Base-by-base conservation (phyloP, 2,329 filamentous ascomycete species). In the Cytospora paraplurivora region DNA sequence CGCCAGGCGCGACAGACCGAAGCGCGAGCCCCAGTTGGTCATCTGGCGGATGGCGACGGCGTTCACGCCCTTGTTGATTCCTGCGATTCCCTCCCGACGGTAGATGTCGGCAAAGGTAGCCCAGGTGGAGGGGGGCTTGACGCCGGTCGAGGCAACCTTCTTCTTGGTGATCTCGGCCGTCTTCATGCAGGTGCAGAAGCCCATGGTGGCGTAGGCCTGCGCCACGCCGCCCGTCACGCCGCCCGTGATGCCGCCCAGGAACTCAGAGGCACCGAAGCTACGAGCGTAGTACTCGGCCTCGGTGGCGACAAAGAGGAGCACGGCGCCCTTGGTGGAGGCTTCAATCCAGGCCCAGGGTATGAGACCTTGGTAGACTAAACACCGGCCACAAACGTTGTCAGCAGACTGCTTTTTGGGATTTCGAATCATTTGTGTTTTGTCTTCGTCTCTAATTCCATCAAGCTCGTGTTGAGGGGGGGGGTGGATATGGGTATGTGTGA, bases 181-280 rank as follows among this genome's bases (percentile, higher is more conserved):
- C 88, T 99, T 99, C 95, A 99, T 99, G 87, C 95, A 99, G 67
- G 95, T 99, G 82, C 95, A 99, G 88, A 99, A 99, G 71, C 95
- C 95, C 94, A 99, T 99, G 77, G 95, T 99, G 69, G 95, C 95
- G 78, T 99, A 99, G 66, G 95, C 95, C 82, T 99, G 95, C 54
- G 94, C 95, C 65, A 99, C 88, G 85, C 95, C 95, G 76, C 95
- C 95, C 27, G 88, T 85, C 83, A 99, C 92, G 78, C 95, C 95
- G 73, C 95, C 95, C 37, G 84, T 76, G 80, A 99, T 98, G 75
- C 95, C 95, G 70, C 88, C 87, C 58, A 90, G 83, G 78, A 99
- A 98, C 78, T 96, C 90, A 72, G 85, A 87, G 67, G 93, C 94
- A 71, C 95, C 95, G 67, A 88, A 86, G 70, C 83, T 82, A 74